Evolutionary conservation across 2,329 filamentous ascomycete genomes (phyloP).

Genomic region (Coniochaeta sp.): DNA sequence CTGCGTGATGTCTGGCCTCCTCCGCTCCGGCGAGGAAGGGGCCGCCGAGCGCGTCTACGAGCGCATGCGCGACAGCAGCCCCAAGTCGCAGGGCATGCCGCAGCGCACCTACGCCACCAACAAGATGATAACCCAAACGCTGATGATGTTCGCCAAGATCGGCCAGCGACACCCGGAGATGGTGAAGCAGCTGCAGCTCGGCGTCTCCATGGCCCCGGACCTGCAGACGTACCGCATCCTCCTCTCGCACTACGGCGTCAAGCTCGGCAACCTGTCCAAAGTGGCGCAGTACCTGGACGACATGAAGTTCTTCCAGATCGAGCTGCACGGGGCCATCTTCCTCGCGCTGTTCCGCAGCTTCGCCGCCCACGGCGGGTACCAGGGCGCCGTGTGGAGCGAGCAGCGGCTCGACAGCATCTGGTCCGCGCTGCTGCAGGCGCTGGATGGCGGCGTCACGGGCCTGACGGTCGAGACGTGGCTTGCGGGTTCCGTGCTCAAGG

Average conservation of each 20-base stretch:
- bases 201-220: constrained; percentile 64
- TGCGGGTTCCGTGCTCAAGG: constrained; percentile 52
- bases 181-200: constrained; percentile 47
- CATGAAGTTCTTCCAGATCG: constrained; percentile 64
- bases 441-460: constrained; percentile 37
- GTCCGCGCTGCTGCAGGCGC: constrained; percentile 51
- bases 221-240: constrained; percentile 74
- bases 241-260: constrained; percentile 64
- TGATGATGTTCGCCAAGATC: constrained; percentile 52
- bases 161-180: constrained; percentile 50
- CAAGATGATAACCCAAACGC: constrained; percentile 43
- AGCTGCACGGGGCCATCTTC: constrained; percentile 70
- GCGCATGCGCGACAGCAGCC: constrained; percentile 66
- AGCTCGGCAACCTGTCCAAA: constrained; percentile 63
- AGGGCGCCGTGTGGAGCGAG: constrained; percentile 63
- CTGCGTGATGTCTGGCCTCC: constrained; percentile 71
- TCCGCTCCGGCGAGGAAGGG: constrained; percentile 66
- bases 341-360: constrained; percentile 81
- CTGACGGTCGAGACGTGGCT: constrained; percentile 55
- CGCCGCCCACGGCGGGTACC: constrained; percentile 58
- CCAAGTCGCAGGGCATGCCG: constrained; percentile 26
- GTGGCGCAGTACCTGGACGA: constrained; percentile 69
- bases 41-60: constrained; percentile 77
- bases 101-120: constrained; percentile 38
- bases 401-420: constrained; percentile 63